Base-by-base conservation (phyloP, 257 asterid genomes). In the Ilex aquifolium region DNA sequence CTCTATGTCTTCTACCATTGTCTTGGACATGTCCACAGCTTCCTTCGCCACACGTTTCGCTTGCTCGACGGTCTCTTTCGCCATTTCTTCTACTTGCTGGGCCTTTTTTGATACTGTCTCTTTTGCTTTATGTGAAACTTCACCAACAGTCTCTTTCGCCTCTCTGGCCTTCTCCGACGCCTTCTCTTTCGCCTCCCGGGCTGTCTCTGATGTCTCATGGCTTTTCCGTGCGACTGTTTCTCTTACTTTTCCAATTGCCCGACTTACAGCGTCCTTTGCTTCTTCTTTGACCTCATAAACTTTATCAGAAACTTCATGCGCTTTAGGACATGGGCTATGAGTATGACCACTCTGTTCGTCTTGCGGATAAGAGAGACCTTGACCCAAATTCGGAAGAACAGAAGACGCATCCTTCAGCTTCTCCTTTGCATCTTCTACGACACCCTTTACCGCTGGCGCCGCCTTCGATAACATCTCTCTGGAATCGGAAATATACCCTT, bases 211-310 rank as follows among this genome's bases (percentile, higher is more conserved):
- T 7, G 50, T 64, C 30, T 29, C 56, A 0, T 44, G 39, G 5
- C 67, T 16, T 57, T 55, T 69, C 9, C 53, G 32, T 0, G 7
- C 44, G 8, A 64, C 76, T 1, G 36, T 58, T 0, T 68, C 81
- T 62, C 60, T 75, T 17, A 59, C 67, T 58, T 30, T 44, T 9
- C 44, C 61, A 3, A 64, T 13, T 0, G 44, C 44, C 3, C 55
- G 70, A 13, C 46, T 46, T 1, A 52, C 72, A 2, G 56, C 55
- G 1, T 75, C 74, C 30, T 74, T 66, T 2, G 64, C 69, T 30
- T 30, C 77, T 60, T 77, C 82, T 44, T 69, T 70, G 2, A 69
- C 71, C 54, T 81, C 80, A 12, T 62, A 30, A 3, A 67, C 32
- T 65, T 76, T 75, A 2, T 69, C 82, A 21, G 44, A 50, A 0